Base-by-base conservation (phyloP, 306 rosid species). In the Vigna trinervia region DNA sequence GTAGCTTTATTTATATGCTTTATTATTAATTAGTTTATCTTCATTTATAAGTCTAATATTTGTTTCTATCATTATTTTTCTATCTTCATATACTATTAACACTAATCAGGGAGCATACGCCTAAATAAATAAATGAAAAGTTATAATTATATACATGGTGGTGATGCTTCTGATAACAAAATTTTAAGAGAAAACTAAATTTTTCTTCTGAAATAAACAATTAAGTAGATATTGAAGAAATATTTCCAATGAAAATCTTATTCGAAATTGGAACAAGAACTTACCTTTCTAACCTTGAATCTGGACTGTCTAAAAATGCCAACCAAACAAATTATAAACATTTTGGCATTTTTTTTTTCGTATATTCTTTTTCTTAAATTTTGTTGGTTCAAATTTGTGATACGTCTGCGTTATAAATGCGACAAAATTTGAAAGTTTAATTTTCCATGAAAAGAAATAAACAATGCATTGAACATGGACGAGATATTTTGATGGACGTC, bases 381-480 rank as follows among this genome's bases (percentile, higher is more conserved):
- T 59, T 22, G 12, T 26, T 60, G n/a, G 20, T 60, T 6, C 43
- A 60, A 60, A 60, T 13, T 6, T 6, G 38, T 28, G 17, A 60
- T 15, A 23, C 12, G 69, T 62, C 19, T 5, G 5, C 9, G 38
- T 63, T n/a, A 36, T n/a, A 41, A 39, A 64, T n/a, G 36, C 1
- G 30, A 12, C 38, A 5, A 17, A 10, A 50, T 5, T 75, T 5
- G 12, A 9, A 47, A 14, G 17, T 0, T 57, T 3, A 4, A 3
- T 12, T 12, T 11, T 22, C 23, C 8, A 15, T 20, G 22, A 39
- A 52, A 51, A 64, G 41, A 47, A 65, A 23, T 12, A 1, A 77
- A 12, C 2, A 34, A 58, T 30, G 62, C 76, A 57, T 56, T 56
- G 75, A 69, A 69, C 39, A 32, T 48, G 20, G n/a, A 57, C 26